Conservation (phyloP, 495 filamentous ascomycete genomes). For the Podospora pseudopauciseta region DNA sequence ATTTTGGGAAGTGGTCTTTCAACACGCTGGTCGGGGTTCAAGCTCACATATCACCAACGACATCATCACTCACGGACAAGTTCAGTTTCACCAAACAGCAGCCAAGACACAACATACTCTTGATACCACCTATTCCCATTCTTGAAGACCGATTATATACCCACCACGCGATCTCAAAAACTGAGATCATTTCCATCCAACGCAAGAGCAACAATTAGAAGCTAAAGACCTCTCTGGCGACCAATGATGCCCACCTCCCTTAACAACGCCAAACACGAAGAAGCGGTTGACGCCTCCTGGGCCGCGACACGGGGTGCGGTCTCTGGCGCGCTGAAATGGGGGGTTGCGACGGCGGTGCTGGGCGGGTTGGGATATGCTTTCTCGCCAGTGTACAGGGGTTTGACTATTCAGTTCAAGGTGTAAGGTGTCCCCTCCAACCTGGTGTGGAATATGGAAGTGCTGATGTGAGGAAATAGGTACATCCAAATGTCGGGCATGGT, state of each 20-base stretch:
- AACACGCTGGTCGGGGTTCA: not conserved
- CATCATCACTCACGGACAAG: not conserved
- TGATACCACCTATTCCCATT: not conserved
- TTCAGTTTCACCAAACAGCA: not conserved
- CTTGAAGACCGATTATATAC: not conserved
- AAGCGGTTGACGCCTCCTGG: constrained; percentile 58
- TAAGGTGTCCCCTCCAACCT: constrained; percentile 37
- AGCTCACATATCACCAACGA: not conserved
- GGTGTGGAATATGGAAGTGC: not conserved
- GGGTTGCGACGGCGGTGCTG: constrained; percentile 53
- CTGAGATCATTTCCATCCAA: no score
- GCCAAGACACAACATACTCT: no score
- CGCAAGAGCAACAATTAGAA: not conserved
- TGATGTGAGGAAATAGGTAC: constrained; percentile 49
- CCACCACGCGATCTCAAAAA: no score
- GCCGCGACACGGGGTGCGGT: constrained; percentile 59
- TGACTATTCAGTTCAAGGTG: constrained; percentile 90
- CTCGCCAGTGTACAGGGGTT: constrained; percentile 71
- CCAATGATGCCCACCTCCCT: constrained; percentile 32
- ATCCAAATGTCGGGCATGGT: constrained; percentile 88
- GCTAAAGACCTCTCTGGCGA: not conserved
- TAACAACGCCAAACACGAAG: constrained; percentile 48
- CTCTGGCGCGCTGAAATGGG: constrained; percentile 63
- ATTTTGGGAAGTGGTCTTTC: not conserved
- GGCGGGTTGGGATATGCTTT: constrained; percentile 54